phyloP scores from a whole-genome alignment of 164 flowering plant species.

The Nymphaea thermarum region DNA sequence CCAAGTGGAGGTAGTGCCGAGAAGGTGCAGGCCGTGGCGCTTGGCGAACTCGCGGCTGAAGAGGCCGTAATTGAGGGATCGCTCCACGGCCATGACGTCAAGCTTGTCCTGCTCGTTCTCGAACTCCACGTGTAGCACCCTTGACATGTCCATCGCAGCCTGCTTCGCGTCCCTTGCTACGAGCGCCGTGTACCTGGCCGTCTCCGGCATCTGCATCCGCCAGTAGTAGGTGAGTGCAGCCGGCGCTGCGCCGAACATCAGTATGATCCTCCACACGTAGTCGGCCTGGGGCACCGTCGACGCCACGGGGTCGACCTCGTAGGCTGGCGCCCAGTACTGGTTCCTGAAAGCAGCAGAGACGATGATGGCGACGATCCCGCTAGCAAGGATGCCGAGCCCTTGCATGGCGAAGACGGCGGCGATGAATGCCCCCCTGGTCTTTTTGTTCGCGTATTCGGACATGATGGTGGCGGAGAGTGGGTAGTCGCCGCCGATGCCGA shows the following conservation, averaged over 20 bases:
- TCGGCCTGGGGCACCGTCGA: constrained; percentile 27
- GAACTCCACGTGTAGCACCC: constrained; percentile 22
- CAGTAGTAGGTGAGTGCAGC: constrained; percentile 2
- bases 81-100: background rate
- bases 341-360: constrained; percentile 15
- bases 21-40: background rate
- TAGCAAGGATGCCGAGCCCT: constrained; percentile 36
- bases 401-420: constrained; percentile 56
- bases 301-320: background rate
- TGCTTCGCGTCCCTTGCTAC: constrained; percentile 32
- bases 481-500: constrained; percentile 42
- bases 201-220: constrained; percentile 2
- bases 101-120: constrained; percentile 20
- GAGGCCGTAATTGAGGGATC: background rate
- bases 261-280: constrained; percentile 26
- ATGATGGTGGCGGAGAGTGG: constrained; percentile 50
- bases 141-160: constrained; percentile 32
- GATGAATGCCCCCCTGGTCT: constrained; percentile 38
- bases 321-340: constrained; percentile 9
- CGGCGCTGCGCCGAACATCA: constrained; percentile 12
- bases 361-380: constrained; percentile 24
- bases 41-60: background rate
- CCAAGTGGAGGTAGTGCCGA: background rate
- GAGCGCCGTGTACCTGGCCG: constrained; percentile 24
- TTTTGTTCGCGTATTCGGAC: constrained; percentile 44